These are phyloP conservation scores for Alopecurus myosuroides DNA, from an alignment of 176 grass and related monocot species.

Conservation along the genomic window DNA sequence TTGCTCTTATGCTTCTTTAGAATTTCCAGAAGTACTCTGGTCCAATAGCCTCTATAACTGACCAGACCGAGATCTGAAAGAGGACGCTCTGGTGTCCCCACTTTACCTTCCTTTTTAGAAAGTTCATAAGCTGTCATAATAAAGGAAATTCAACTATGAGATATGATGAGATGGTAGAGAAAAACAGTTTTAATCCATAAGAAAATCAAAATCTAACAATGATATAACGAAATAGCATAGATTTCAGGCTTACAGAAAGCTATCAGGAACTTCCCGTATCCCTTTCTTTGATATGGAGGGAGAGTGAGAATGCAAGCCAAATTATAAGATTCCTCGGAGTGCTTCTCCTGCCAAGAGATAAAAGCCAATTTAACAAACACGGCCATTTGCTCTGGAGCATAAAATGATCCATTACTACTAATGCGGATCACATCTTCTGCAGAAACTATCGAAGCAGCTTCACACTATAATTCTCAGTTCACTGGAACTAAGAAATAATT, in stretches of 20 bases:
- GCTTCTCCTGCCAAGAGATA: conserved; percentile 70
- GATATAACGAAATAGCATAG: conserved; percentile 5
- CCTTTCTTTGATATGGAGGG: conserved; percentile 98
- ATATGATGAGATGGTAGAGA: not conserved
- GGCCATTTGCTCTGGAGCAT: not conserved
- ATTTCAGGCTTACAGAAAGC: conserved; percentile 77
- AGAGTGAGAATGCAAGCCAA: conserved; percentile 99
- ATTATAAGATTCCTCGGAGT: conserved; percentile 96
- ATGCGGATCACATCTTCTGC: not conserved
- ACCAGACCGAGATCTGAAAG: conserved; percentile 95
- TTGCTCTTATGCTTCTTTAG: conserved; percentile 98
- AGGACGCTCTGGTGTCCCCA: conserved; percentile 91
- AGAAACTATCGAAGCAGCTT: conserved; percentile 5
- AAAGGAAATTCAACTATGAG: not conserved
- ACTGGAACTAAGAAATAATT: not conserved
- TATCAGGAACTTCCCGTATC: conserved; percentile 97
- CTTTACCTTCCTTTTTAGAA: conserved; percentile 99
- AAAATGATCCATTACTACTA: not conserved
- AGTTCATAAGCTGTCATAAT: conserved; percentile 82
- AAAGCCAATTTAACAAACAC: not conserved
- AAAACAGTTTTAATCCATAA: not conserved
- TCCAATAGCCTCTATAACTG: conserved; percentile 95
- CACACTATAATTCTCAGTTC: not conserved
- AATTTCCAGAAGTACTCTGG: conserved; percentile 93
- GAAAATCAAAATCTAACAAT: not conserved